phyloP scores from a whole-genome alignment of 345 rosid genomes.

The Eucalyptus caleyi region DNA sequence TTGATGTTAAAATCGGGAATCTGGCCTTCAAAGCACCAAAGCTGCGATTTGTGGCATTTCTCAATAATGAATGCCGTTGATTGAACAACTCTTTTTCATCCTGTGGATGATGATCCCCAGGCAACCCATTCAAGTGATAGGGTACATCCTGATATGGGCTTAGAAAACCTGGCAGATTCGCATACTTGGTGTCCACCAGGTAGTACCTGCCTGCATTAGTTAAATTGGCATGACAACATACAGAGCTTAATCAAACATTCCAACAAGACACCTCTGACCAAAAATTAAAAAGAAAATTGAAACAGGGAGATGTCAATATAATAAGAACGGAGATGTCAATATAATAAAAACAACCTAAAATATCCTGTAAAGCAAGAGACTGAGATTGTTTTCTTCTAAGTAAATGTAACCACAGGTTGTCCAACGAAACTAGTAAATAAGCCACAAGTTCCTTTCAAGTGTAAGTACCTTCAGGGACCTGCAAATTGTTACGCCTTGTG shows the following conservation, averaged over 20 bases:
- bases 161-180: conserved; percentile 68
- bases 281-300: not conserved
- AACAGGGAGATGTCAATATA: not conserved
- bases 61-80: conserved; percentile 53
- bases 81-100: conserved; percentile 65
- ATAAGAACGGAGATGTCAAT: no score
- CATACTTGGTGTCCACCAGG: conserved; percentile 51
- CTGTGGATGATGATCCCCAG: conserved; percentile 32
- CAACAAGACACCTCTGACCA: not conserved
- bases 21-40: conserved; percentile 74
- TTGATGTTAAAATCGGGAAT: conserved; percentile 68
- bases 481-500: conserved; percentile 53
- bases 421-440: not conserved
- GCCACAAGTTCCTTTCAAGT: not conserved
- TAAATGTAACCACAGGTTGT: not conserved
- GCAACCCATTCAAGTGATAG: conserved; percentile 21
- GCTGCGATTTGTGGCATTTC: conserved; percentile 28
- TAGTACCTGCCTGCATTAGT: conserved; percentile 64
- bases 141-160: conserved; percentile 50
- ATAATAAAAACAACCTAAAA: not conserved
- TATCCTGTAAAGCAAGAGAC: not conserved
- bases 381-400: not conserved
- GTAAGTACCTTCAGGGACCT: conserved; percentile 61
- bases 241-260: not conserved
- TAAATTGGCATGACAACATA: not conserved